Conservation (phyloP, 148 eudicot genomes). For the Spergularia bocconei region DNA sequence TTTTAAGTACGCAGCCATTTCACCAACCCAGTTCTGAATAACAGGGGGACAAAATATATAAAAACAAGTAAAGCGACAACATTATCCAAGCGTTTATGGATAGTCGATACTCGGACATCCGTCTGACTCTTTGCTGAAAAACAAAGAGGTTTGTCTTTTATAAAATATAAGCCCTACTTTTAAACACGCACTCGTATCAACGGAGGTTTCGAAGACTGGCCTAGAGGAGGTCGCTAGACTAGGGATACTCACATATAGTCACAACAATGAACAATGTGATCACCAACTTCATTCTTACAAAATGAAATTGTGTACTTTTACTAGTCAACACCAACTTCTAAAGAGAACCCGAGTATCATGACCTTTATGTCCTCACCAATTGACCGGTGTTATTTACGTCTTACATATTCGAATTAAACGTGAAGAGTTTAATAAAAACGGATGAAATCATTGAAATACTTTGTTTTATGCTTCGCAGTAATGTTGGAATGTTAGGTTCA, state of each 20-base stretch:
- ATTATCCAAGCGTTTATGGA: no score
- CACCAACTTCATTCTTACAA: constrained; percentile 7
- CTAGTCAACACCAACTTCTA: constrained; percentile 6
- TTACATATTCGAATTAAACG: background rate
- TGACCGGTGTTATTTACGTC: no score
- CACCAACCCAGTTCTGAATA: constrained; percentile 55
- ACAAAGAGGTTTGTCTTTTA: no score
- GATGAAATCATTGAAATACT: background rate
- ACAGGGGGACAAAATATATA: background rate
- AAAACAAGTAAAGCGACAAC: no score
- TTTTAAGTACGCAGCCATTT: constrained; percentile 64
- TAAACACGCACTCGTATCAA: no score
- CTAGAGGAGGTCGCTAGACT: no score
- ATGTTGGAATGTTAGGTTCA: background rate
- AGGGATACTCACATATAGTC: no score
- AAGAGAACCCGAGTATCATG: background rate
- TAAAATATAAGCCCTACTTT: no score
- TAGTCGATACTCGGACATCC: no score
- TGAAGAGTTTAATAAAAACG: background rate
- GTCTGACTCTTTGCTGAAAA: no score
- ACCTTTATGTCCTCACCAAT: no score
- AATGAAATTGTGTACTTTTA: background rate
- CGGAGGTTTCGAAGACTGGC: background rate
- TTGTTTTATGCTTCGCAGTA: background rate
- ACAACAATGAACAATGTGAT: background rate